Base-by-base conservation (phyloP, 2,329 filamentous ascomycete species). In the Chaetomium olivaceum region DNA sequence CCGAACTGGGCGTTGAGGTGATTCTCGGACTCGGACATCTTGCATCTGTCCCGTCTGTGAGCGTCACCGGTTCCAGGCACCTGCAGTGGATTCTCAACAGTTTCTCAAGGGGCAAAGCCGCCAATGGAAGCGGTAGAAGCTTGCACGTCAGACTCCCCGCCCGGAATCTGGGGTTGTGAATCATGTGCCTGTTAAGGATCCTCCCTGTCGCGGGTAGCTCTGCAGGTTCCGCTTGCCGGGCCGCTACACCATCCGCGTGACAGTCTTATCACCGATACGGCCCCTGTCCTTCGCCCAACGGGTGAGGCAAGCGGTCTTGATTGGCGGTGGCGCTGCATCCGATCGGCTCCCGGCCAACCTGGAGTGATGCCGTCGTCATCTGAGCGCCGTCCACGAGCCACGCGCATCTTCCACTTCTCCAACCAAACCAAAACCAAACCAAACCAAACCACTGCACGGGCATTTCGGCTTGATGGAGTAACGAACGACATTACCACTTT, bases 311-410 rank as follows among this genome's bases (percentile, higher is more conserved):
- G 50, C 21, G 7, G 25, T 31, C 29, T 21, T 65, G 67, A 67
- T 68, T 67, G 67, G 64, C 63, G 58, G 66, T 64, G 66, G 64
- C 61, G 59, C 46, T 62, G 55, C 54, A 33, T 59, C 56, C 57
- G 56, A 57, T 46, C 62, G 31, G 54, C 59, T 52, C 36, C 59
- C 58, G 36, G 48, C 62, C 61, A 59, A 64, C 60, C 66, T 39
- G 29, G 21, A 43, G 46, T 52, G n/a, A 57, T 55, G 63, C 48
- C 56, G 21, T 64, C 65, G 67, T 66, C 65, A 66, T 69, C 64
- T 50, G 63, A 33, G 29, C 56, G 56, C 61, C 50, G 55, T 50
- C 52, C 61, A 33, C 29, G 33, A 61, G 46, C 21, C 56, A 55
- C 51, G 66, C 55, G 54, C n/a, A 16, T 52, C 56, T 59, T 58